Evolutionary conservation across 2,329 filamentous ascomycete species (phyloP), one percentile per base, ranked within the genome.

Genomic region (Torrubiella hemipterigena): DNA sequence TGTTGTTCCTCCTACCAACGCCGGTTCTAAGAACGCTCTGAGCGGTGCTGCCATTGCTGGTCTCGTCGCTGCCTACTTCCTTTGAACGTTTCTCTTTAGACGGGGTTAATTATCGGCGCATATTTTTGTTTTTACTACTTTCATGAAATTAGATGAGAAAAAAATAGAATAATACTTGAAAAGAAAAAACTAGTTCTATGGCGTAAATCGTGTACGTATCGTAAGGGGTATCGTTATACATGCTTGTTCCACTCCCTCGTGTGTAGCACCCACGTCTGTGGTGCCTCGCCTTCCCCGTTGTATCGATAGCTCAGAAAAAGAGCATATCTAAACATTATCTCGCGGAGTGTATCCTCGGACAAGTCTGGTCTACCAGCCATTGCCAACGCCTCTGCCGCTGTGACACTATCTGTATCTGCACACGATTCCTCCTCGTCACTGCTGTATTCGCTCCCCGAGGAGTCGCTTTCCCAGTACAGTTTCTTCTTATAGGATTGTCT

Each of bases 21-120:
- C 50, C 7, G 43, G 39, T 20, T 35, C 42, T 33, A 56, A 54
- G 39, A 38, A 40, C 6, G 50, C 45, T 20, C 51, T 50, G 17
- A 47, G 46, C 27, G 51, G 52, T 14, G 42, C 55, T 7, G 61
- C 54, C 7, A 46, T 52, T 8, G 44, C 55, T 17, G 64, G 58
- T 16, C 33, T 61, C 17, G 38, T 55, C 9, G 60, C 50, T 28
- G 58, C 48, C 31, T 59, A 52, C 41, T 43, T 66, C 33, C 34
- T 67, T 34, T 68, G 56, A 56, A n/a, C 11, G 10, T 5, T n/a
- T n/a, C n/a, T n/a, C n/a, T n/a, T n/a, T n/a, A n/a, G n/a, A 29
- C 7, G 4, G 21, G n/a, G 21, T 9, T 5, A 15, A 6, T 11
- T 7, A 11, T 17, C 26, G 11, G 14, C 26, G 17, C 14, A 15